These are phyloP conservation scores for Botrytis tulipae DNA, from an alignment of 2,329 filamentous ascomycete genomes.

Conservation along the genomic window DNA sequence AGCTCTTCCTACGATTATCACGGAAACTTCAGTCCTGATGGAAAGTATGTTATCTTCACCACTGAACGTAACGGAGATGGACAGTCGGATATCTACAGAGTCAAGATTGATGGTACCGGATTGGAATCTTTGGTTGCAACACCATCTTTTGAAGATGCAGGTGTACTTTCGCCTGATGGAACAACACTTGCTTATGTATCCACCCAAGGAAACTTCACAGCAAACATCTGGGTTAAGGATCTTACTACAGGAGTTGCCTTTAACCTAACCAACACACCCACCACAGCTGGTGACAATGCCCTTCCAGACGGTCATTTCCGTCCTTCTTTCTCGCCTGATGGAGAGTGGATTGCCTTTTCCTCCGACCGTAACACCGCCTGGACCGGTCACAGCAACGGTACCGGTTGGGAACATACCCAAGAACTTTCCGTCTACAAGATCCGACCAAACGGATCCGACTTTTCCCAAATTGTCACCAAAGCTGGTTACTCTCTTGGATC, in stretches of 20 bases:
- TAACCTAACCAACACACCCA: slow-evolving; percentile 42
- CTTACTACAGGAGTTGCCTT: slow-evolving; percentile 37
- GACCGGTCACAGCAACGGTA: slow-evolving; percentile 43
- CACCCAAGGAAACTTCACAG: slow-evolving; percentile 39
- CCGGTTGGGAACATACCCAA: slow-evolving; percentile 45
- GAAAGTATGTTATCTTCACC: slow-evolving; percentile 43
- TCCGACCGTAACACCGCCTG: slow-evolving; percentile 45
- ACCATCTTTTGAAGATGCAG: slow-evolving; percentile 41
- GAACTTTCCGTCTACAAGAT: slow-evolving; percentile 44
- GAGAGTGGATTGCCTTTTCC: slow-evolving; percentile 44
- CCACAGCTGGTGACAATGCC: slow-evolving; percentile 30
- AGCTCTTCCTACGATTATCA: slow-evolving; percentile 43
- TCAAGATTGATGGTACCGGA: slow-evolving; percentile 40
- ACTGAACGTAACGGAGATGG: slow-evolving; percentile 46
- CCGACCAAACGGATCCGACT: slow-evolving; percentile 41
- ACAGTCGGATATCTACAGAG: slow-evolving; percentile 44
- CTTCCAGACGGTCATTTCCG: slow-evolving; percentile 39
- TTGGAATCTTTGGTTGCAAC: slow-evolving; percentile 40
- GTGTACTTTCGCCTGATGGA: slow-evolving; percentile 42
- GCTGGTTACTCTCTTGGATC: slow-evolving; percentile 41
- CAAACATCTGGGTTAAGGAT: slow-evolving; percentile 45
- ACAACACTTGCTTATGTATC: slow-evolving; percentile 43
- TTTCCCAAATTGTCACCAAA: slow-evolving; percentile 40
- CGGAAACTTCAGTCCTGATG: slow-evolving; percentile 40
- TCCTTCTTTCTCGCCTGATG: slow-evolving; percentile 44